Base-by-base conservation (phyloP, 345 rosid species). In the Populus ilicifolia region DNA sequence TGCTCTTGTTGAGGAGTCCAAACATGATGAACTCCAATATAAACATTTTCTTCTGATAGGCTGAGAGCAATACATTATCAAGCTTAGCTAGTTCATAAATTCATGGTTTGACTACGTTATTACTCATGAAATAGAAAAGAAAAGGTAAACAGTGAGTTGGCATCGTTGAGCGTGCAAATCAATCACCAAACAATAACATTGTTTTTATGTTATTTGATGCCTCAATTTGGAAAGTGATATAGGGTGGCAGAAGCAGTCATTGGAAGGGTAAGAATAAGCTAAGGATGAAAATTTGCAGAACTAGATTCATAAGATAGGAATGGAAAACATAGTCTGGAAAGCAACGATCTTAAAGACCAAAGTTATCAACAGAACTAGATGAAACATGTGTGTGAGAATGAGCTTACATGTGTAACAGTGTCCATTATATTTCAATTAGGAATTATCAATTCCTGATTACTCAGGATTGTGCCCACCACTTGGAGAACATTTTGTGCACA, bases 11-110 rank as follows among this genome's bases (percentile, higher is more conserved):
- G 27, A 76, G 39, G 25, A 67, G 64, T 44, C 72, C 35, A 50
- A 70, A 78, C 65, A 72, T 35, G 56, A 77, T 36, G 61, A 56
- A 56, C 62, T 69, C 46, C 74, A 52, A 69, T 77, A 21, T 20
- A 20, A 41, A 61, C 63, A 36, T 1, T 59, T 9, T 18, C 5
- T 12, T 72, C 48, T 7, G 50, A 77, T 27, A 36, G n/a, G 64
- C 39, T 14, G 17, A 13, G n/a, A 36, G 6, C 21, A 25, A 4
- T 9, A 3, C 29, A 56, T 46, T 61, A 50, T 69, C 67, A 48
- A 14, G 27, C 36, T 77, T 77, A 67, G 13, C 70, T 12, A 12
- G 30, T 74, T 44, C 39, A 38, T 25, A 72, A 36, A 41, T 73
- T 38, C 46, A 78, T 46, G 43, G 30, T 46, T 33, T 46, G 64